A percentile compares a stretch with the other conserved stretches of the same genome.
Conservation (phyloP, 2,329 filamentous ascomycete genomes). For the Pseudocercospora vitis region DNA sequence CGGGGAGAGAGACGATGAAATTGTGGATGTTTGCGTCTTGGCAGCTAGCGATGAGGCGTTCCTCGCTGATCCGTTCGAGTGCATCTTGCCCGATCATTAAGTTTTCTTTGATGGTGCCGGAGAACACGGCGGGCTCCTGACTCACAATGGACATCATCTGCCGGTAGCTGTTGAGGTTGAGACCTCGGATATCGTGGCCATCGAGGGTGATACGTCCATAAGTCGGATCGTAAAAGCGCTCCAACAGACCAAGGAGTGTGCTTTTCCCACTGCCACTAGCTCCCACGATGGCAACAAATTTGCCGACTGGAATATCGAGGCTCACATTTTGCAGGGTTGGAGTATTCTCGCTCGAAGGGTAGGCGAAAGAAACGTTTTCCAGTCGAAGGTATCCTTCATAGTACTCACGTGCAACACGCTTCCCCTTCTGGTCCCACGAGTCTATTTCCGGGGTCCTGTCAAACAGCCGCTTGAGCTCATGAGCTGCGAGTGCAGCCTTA, state of each 20-base stretch:
- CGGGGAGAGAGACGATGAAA: slow-evolving; percentile 79
- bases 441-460: slow-evolving; percentile 81
- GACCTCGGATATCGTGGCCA: slow-evolving; percentile 72
- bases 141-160: slow-evolving; percentile 81
- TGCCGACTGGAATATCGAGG: background rate
- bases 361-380: slow-evolving; percentile 88
- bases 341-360: slow-evolving; percentile 62
- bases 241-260: background rate
- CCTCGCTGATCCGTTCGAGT: slow-evolving; percentile 66
- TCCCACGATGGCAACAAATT: background rate
- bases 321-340: background rate
- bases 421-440: slow-evolving; percentile 71
- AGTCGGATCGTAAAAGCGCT: background rate
- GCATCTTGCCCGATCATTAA: slow-evolving; percentile 69
- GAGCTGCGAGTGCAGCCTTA: slow-evolving; percentile 82
- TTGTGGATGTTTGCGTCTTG: slow-evolving; percentile 91
- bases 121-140: slow-evolving; percentile 92
- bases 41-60: slow-evolving; percentile 73
- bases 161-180: slow-evolving; percentile 86
- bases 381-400: slow-evolving; percentile 84
- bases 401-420: slow-evolving; percentile 56
- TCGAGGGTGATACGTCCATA: slow-evolving; percentile 70
- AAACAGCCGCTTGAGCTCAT: slow-evolving; percentile 77
- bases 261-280: slow-evolving; percentile 3
- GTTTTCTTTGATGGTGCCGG: slow-evolving; percentile 87